Percentiles rank a stretch among this genome's conserved stretches.
Evolutionary conservation across 139 green algal species (phyloP).

Genomic region (Chlamydomonas applanata): DNA sequence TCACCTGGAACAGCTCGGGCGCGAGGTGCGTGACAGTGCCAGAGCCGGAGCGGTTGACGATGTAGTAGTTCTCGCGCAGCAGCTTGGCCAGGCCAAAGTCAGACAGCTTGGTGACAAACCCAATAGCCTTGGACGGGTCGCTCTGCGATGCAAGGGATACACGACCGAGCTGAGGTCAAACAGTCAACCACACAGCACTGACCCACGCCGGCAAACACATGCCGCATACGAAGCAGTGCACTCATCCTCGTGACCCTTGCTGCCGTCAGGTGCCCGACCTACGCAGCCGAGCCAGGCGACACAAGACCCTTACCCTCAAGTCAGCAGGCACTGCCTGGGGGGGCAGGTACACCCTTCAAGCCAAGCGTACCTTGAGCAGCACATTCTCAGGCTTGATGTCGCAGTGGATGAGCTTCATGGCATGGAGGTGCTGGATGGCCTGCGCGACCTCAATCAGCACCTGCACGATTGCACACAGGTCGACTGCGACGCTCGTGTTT

Average conservation of each 20-base stretch:
- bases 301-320: no score
- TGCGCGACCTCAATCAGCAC: constrained; percentile 63
- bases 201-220: not conserved
- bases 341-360: no score
- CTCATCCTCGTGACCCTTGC: not conserved
- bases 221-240: no score
- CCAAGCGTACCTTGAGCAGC: constrained; percentile 19
- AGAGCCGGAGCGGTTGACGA: constrained; percentile 54
- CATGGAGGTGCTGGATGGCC: constrained; percentile 60
- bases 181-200: not conserved
- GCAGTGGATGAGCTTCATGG: constrained; percentile 64
- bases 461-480: constrained; percentile 59
- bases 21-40: constrained; percentile 64
- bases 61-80: constrained; percentile 65
- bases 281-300: no score
- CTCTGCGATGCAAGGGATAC: constrained; percentile 1
- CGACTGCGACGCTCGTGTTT: constrained; percentile 55
- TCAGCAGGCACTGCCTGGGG: no score
- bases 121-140: constrained; percentile 37
- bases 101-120: constrained; percentile 52
- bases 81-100: constrained; percentile 68
- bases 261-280: no score
- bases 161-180: no score
- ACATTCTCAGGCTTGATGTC: constrained; percentile 57
- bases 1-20: constrained; percentile 60